Evolutionary conservation across 2,329 filamentous ascomycete genomes (phyloP).

Genomic region (Raffaelea deltoideospora): DNA sequence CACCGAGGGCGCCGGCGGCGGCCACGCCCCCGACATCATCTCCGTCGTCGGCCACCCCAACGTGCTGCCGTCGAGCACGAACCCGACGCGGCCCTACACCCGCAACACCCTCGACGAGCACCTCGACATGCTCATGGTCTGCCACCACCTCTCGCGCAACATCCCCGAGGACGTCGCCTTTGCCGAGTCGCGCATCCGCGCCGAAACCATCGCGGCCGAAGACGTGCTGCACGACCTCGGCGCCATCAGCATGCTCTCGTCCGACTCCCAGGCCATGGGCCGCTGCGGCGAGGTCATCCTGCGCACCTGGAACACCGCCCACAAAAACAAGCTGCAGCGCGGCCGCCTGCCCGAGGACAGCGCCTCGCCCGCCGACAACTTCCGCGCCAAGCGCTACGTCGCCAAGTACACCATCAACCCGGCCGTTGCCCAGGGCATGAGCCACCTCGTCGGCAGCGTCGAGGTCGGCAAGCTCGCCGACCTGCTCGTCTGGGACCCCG

Average conservation of each 20-base stretch:
- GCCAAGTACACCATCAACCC: conserved; percentile 97
- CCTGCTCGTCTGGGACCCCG: conserved; percentile 72
- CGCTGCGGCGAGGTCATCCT: conserved; percentile 87
- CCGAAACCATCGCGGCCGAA: conserved; percentile 92
- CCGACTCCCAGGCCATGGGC: conserved; percentile 92
- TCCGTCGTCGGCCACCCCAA: conserved; percentile 78
- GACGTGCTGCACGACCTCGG: conserved; percentile 91
- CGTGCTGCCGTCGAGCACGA: conserved; percentile 80
- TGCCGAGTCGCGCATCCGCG: conserved; percentile 83
- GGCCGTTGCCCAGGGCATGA: conserved; percentile 79
- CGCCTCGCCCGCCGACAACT: conserved; percentile 71
- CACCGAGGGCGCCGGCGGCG: conserved; percentile 87
- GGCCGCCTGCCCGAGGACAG: conserved; percentile 59
- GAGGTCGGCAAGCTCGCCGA: conserved; percentile 86
- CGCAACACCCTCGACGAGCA: conserved; percentile 90
- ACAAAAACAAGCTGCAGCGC: conserved; percentile 87
- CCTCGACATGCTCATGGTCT: conserved; percentile 97
- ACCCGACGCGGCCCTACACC: conserved; percentile 83
- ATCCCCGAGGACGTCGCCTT: conserved; percentile 95
- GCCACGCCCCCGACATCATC: conserved; percentile 93
- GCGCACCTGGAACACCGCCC: conserved; percentile 90
- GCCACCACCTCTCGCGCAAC: conserved; percentile 82
- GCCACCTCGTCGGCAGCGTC: conserved; percentile 70
- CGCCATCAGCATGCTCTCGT: conserved; percentile 95
- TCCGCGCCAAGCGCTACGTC: conserved; percentile 80